Evolutionary conservation across 2,329 filamentous ascomycete species (phyloP).

Genomic region (Diplocarpon rosae): DNA sequence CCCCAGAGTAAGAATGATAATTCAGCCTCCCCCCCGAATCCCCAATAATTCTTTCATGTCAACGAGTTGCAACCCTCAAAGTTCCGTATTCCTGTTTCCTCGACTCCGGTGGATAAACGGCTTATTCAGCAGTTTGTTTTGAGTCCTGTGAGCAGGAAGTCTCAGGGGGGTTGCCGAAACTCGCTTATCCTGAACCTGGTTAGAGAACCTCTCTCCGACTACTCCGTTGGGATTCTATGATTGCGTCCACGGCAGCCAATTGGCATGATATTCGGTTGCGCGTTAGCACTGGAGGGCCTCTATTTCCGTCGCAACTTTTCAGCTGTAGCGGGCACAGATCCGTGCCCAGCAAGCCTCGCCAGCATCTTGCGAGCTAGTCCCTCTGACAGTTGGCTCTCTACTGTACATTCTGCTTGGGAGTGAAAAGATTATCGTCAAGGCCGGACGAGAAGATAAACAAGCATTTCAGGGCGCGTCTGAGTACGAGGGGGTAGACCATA

Average conservation of each 20-base stretch:
- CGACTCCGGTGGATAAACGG: no score
- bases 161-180: conserved; percentile 27
- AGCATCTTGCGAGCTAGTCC: no score
- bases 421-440: conserved; percentile 3
- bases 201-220: conserved; percentile 20
- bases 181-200: conserved; percentile 31
- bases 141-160: conserved; percentile 17
- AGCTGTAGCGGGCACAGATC: no score
- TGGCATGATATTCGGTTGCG: conserved; percentile 14
- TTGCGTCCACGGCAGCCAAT: conserved; percentile 12
- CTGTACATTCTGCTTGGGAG: conserved; percentile 6
- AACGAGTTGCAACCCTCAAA: no score
- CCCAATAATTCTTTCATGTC: no score
- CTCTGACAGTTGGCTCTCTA: no score
- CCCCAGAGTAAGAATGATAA: no score
- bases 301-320: conserved; percentile 17
- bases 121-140: conserved; percentile 1
- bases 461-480: conserved; percentile 12
- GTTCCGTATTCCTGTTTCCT: no score
- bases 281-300: conserved; percentile 14
- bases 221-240: not conserved
- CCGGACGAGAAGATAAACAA: conserved; percentile 12
- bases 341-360: no score
- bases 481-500: conserved; percentile 11
- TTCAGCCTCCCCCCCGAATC: no score